Conservation (phyloP, 2,329 filamentous ascomycete species). For the Cladosporium oxysporum region DNA sequence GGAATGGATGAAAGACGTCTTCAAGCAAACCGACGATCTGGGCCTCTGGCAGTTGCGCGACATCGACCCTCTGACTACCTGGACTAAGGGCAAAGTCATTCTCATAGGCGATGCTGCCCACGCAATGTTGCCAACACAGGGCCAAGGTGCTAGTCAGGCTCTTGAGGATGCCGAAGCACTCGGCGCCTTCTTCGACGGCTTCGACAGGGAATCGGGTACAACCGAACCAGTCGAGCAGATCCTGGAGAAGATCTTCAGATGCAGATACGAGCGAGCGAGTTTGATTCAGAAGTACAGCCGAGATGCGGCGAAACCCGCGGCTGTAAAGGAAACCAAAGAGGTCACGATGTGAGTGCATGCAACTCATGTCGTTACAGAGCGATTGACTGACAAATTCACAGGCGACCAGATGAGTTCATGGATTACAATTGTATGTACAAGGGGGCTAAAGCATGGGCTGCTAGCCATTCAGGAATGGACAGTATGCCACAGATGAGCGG, state of each 20-base stretch:
- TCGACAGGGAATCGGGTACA: constrained; percentile 23
- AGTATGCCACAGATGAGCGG: neutral
- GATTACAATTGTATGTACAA: constrained; percentile 44
- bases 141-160: constrained; percentile 46
- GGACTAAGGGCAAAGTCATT: constrained; percentile 35
- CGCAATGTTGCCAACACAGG: constrained; percentile 46
- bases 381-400: constrained; percentile 8
- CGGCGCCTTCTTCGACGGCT: constrained; percentile 30
- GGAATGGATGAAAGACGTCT: constrained; percentile 40
- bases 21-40: constrained; percentile 39
- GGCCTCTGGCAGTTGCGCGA: constrained; percentile 51
- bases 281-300: constrained; percentile 48
- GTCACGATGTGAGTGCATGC: constrained; percentile 36
- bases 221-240: constrained; percentile 29
- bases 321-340: constrained; percentile 35
- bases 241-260: constrained; percentile 32
- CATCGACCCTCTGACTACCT: constrained; percentile 43
- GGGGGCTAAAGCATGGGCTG: constrained; percentile 39
- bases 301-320: constrained; percentile 45
- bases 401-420: constrained; percentile 44
- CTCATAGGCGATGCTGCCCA: constrained; percentile 44
- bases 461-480: neutral
- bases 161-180: constrained; percentile 47
- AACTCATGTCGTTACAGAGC: neutral
- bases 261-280: constrained; percentile 42